Percentiles rank a stretch among this genome's conserved stretches.
phyloP scores from a whole-genome alignment of 2,329 filamentous ascomycete species.

The Clarireedia sp. region DNA sequence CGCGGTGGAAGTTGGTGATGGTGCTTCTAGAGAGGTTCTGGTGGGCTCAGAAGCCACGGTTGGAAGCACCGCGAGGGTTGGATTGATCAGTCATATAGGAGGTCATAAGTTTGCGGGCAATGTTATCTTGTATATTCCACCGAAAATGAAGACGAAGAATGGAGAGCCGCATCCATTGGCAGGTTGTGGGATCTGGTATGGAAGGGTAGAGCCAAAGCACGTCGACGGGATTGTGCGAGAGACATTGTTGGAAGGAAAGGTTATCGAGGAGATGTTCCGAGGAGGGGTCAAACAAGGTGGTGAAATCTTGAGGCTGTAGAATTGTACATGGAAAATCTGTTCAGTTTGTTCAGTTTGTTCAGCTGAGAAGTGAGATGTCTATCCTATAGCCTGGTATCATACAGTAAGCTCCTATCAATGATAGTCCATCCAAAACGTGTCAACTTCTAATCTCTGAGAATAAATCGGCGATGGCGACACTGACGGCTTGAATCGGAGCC shows the following conservation, averaged over 20 bases:
- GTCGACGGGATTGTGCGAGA: slow-evolving; percentile 69
- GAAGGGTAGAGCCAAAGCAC: slow-evolving; percentile 64
- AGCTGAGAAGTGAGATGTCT: too few species aligned
- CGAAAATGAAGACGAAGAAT: slow-evolving; percentile 33
- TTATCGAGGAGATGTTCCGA: slow-evolving; percentile 64
- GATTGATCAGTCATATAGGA: slow-evolving; percentile 69
- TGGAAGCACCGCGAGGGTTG: slow-evolving; percentile 48
- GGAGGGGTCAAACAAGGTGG: slow-evolving; percentile 55
- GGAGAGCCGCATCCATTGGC: slow-evolving; percentile 49
- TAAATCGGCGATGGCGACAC: too few species aligned
- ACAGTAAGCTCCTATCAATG: too few species aligned
- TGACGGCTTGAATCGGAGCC: too few species aligned
- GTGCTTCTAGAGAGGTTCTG: slow-evolving; percentile 32
- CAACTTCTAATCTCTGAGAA: neutral
- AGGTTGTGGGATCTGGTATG: slow-evolving; percentile 76
- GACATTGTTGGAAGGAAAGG: slow-evolving; percentile 58
- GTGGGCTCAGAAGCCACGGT: slow-evolving; percentile 29
- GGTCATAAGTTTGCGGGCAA: slow-evolving; percentile 85
- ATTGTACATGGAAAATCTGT: neutral
- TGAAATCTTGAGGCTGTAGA: slow-evolving; percentile 35
- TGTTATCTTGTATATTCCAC: slow-evolving; percentile 72
- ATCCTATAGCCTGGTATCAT: too few species aligned
- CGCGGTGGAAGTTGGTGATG: slow-evolving; percentile 29
- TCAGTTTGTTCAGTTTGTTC: too few species aligned
- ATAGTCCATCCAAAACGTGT: too few species aligned